Conservation (phyloP, 169 alveolate species). For the Plasmodium knowlesi region DNA sequence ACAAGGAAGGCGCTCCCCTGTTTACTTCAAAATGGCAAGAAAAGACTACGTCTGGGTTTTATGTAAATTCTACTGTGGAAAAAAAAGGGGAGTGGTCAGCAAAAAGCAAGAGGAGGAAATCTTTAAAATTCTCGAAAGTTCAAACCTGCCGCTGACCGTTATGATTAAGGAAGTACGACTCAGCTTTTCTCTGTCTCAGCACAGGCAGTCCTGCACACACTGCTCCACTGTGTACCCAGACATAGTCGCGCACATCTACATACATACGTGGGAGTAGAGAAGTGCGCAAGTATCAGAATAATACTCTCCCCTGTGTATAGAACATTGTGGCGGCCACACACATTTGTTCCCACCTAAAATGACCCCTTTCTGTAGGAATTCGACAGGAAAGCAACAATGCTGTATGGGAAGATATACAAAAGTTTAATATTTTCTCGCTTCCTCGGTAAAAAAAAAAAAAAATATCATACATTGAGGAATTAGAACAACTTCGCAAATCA, state of each 20-base stretch:
- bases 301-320: neutral
- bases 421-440: conserved; percentile 37
- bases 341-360: neutral
- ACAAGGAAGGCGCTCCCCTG: neutral
- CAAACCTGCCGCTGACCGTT: conserved; percentile 2
- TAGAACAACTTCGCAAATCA: neutral
- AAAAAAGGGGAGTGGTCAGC: neutral
- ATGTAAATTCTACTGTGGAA: conserved; percentile 14
- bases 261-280: neutral
- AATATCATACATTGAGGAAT: neutral
- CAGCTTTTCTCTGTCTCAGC: neutral
- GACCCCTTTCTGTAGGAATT: conserved; percentile 32
- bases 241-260: neutral
- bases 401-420: conserved; percentile 47
- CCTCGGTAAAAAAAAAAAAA: conserved; percentile 26
- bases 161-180: conserved; percentile 41
- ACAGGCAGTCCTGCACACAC: neutral
- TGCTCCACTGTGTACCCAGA: neutral
- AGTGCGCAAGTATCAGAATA: neutral
- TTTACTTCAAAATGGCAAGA: conserved; percentile 25
- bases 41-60: conserved; percentile 50
- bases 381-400: conserved; percentile 18
- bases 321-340: neutral
- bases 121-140: conserved; percentile 25
- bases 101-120: conserved; percentile 15